Evolutionary conservation across 306 rosid genomes (phyloP).

Genomic region (Inga oerstediana): DNA sequence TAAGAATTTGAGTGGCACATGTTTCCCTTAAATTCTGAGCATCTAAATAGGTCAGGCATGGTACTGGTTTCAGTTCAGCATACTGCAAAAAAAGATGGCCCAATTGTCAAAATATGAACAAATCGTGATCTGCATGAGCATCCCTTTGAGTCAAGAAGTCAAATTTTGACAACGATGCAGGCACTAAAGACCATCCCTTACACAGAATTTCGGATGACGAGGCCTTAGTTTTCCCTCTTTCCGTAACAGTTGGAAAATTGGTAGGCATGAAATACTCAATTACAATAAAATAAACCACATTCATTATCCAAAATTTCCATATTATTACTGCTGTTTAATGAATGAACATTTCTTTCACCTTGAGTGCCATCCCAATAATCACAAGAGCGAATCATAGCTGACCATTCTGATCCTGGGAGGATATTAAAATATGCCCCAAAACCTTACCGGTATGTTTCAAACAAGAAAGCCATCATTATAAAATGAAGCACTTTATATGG

Average conservation of each 20-base stretch:
- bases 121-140: conserved; percentile 7
- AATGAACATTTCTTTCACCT: conserved; percentile 55
- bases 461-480: conserved; percentile 20
- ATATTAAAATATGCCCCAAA: conserved; percentile 94
- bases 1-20: conserved; percentile 89
- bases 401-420: conserved; percentile 98
- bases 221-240: not conserved
- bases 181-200: not conserved
- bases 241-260: not conserved
- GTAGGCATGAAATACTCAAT: not conserved
- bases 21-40: conserved; percentile 77
- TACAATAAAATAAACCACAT: not conserved
- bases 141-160: not conserved
- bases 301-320: not conserved
- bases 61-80: conserved; percentile 98
- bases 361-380: conserved; percentile 98
- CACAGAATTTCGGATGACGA: not conserved
- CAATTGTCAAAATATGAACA: conserved; percentile 18
- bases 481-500: conserved; percentile 16
- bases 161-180: not conserved
- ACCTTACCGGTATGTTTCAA: conserved; percentile 64
- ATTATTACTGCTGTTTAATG: conserved; percentile 5
- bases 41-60: conserved; percentile 82
- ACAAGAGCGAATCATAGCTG: conserved; percentile 97
- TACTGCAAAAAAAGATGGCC: conserved; percentile 59